Conservation (phyloP, 306 rosid genomes). For the Castanea mollissima region DNA sequence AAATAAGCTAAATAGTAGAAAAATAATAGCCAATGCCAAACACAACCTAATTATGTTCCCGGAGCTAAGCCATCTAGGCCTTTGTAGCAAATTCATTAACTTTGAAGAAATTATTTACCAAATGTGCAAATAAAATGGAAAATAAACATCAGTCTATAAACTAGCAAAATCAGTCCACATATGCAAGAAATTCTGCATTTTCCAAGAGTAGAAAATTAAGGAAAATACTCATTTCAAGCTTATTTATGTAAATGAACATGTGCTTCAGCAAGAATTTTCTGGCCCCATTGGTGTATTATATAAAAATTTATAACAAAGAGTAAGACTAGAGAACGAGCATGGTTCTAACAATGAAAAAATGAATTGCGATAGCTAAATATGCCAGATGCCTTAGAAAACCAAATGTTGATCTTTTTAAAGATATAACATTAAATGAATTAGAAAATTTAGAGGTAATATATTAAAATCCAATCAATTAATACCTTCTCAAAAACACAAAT, state of each 20-base stretch:
- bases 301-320: too few relatives aligned
- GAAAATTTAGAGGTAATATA: not conserved
- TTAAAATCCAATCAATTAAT: not conserved
- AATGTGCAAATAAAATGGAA: not conserved
- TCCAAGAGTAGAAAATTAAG: not conserved
- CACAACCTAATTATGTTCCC: too few relatives aligned
- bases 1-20: too few relatives aligned
- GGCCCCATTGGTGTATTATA: not conserved
- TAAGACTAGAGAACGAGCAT: not conserved
- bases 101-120: not conserved
- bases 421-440: not conserved
- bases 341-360: not conserved
- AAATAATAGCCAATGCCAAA: too few relatives aligned
- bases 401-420: not conserved
- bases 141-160: not conserved
- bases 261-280: not conserved
- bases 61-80: not conserved
- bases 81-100: not conserved
- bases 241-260: not conserved
- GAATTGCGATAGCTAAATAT: not conserved
- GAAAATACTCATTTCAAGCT: not conserved
- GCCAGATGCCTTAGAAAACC: not conserved
- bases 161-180: not conserved
- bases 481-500: slow-evolving; percentile 90
- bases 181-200: not conserved